Conservation (phyloP, 805 yeast species). For the Candida fluviatilis region DNA sequence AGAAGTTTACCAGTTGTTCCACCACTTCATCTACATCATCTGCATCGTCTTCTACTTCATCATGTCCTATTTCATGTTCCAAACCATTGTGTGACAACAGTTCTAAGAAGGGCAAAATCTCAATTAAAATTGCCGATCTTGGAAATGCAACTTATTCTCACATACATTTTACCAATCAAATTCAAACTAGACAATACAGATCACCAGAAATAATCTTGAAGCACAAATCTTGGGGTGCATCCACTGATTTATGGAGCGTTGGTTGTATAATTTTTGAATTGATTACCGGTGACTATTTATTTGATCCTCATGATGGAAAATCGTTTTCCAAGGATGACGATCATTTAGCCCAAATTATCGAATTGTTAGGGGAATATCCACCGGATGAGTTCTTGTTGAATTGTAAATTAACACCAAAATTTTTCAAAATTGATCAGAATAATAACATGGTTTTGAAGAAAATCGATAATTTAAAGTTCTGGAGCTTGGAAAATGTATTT, state of each 20-base stretch:
- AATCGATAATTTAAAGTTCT: constrained; percentile 45
- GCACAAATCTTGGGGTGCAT: constrained; percentile 53
- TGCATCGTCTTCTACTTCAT: not conserved
- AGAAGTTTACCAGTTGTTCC: not conserved
- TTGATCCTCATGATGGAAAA: constrained; percentile 54
- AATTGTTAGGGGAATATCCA: constrained; percentile 44
- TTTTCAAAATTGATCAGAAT: constrained; percentile 30
- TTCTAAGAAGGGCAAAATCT: constrained; percentile 10
- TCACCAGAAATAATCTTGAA: constrained; percentile 65
- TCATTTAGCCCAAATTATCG: constrained; percentile 60
- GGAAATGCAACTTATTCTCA: constrained; percentile 87
- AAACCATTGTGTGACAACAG: constrained; percentile 38
- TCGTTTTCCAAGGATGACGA: constrained; percentile 53
- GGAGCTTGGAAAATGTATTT: constrained; percentile 49
- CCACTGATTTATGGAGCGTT: constrained; percentile 58
- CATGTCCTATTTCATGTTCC: constrained; percentile 37
- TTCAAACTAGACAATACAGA: constrained; percentile 89
- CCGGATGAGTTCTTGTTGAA: constrained; percentile 34
- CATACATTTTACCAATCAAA: constrained; percentile 80
- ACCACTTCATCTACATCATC: not conserved
- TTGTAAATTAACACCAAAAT: constrained; percentile 37
- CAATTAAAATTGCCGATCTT: constrained; percentile 82
- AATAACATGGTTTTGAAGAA: constrained; percentile 34
- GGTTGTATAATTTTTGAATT: constrained; percentile 59
- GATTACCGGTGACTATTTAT: constrained; percentile 57